Evolutionary conservation across 2,329 filamentous ascomycete species (phyloP).

Genomic region (Pseudogymnoascus sp.): DNA sequence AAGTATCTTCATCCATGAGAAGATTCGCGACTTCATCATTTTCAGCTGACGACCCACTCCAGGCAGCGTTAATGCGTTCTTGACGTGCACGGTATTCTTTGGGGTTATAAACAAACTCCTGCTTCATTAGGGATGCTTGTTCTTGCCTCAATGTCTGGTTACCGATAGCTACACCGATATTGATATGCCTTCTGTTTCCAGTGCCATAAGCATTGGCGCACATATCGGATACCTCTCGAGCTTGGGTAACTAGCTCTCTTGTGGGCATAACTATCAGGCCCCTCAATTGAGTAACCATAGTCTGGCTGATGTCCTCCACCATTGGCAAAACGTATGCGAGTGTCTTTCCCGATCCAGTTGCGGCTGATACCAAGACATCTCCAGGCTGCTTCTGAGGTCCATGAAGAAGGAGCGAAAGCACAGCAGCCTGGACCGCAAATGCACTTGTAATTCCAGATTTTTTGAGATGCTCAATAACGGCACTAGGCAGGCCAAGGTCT

Average conservation of each 20-base stretch:
- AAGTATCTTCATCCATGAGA: conserved; percentile 28
- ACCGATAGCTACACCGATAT: conserved; percentile 75
- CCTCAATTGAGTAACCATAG: conserved; percentile 58
- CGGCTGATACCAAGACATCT: conserved; percentile 83
- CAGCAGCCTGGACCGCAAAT: conserved; percentile 71
- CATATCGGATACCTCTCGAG: conserved; percentile 67
- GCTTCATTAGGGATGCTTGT: conserved; percentile 53
- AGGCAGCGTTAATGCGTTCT: conserved; percentile 35
- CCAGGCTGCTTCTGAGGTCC: conserved; percentile 54
- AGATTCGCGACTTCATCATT: conserved; percentile 35
- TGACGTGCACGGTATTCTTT: conserved; percentile 43
- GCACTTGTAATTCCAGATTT: conserved; percentile 64
- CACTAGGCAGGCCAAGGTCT: conserved; percentile 54
- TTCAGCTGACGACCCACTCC: conserved; percentile 39
- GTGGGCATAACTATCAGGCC: conserved; percentile 86
- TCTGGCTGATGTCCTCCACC: conserved; percentile 64
- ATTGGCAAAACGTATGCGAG: conserved; percentile 85
- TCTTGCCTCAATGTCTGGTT: conserved; percentile 66
- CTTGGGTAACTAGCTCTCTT: conserved; percentile 82
- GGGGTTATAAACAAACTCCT: conserved; percentile 63
- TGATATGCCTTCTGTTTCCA: conserved; percentile 56
- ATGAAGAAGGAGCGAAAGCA: conserved; percentile 72
- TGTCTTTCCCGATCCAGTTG: conserved; percentile 94
- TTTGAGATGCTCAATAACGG: conserved; percentile 54
- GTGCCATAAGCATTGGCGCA: conserved; percentile 58